Conservation (phyloP, 345 rosid genomes). For the Anacardium occidentale region DNA sequence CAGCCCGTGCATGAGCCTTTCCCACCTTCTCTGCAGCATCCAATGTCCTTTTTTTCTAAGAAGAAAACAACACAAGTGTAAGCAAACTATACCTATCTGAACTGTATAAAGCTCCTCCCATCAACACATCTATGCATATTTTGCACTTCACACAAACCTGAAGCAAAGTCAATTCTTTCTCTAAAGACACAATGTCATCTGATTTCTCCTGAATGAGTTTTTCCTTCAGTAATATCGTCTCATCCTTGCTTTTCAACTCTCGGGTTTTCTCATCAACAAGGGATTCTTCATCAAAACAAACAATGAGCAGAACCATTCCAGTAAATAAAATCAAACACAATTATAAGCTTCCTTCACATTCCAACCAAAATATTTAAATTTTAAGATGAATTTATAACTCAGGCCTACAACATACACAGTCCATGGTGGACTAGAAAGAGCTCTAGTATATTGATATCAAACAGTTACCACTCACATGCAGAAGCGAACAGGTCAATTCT, state of each 20-base stretch:
- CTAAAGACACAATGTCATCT: conserved; percentile 59
- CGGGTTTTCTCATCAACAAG: conserved; percentile 52
- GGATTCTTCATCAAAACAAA: conserved; percentile 45
- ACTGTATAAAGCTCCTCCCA: neutral
- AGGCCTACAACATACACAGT: neutral
- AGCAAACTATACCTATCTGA: neutral
- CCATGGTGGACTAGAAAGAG: too few relatives aligned
- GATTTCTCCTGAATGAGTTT: conserved; percentile 54
- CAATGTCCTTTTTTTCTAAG: conserved; percentile 49
- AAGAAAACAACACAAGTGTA: conserved; percentile 12
- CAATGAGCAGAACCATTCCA: neutral
- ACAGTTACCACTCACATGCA: too few relatives aligned
- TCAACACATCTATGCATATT: neutral
- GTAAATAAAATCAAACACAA: neutral
- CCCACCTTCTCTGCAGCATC: conserved; percentile 64
- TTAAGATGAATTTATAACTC: neutral
- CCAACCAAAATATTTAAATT: too few relatives aligned
- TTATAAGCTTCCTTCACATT: neutral
- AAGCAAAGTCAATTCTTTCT: conserved; percentile 58
- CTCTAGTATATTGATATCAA: too few relatives aligned
- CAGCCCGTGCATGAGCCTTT: conserved; percentile 70
- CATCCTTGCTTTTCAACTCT: conserved; percentile 62
- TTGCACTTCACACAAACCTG: conserved; percentile 43
- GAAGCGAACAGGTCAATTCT: too few relatives aligned
- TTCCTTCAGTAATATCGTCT: conserved; percentile 53